These are phyloP conservation scores for Tephrocybe sp. DNA, from an alignment of 768 basidiomycete species.

Conservation along the genomic window DNA sequence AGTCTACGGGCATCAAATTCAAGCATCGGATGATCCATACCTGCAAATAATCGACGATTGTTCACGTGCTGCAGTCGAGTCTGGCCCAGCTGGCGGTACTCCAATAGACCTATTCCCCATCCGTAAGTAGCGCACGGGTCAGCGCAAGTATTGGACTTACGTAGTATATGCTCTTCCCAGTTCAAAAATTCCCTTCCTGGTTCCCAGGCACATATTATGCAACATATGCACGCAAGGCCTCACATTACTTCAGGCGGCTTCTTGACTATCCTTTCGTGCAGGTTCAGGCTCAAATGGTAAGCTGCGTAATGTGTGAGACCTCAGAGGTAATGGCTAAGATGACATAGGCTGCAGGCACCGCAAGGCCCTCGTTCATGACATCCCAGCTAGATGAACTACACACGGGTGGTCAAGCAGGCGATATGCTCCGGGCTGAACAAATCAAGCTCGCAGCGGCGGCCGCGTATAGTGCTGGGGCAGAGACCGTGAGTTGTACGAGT, in stretches of 20 bases:
- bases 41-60: slow-evolving; percentile 18
- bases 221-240: slow-evolving; percentile 1
- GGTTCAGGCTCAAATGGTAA: slow-evolving; percentile 13
- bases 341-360: neutral
- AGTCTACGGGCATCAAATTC: slow-evolving; percentile 23
- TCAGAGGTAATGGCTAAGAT: neutral
- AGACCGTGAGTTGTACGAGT: slow-evolving; percentile 26
- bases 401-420: neutral
- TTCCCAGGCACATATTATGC: slow-evolving; percentile 16
- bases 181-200: slow-evolving; percentile 12
- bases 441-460: slow-evolving; percentile 18
- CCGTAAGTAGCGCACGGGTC: slow-evolving; percentile 12
- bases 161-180: neutral
- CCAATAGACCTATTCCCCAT: slow-evolving; percentile 24
- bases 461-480: slow-evolving; percentile 27
- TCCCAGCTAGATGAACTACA: neutral
- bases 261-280: slow-evolving; percentile 7
- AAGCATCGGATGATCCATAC: slow-evolving; percentile 23
- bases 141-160: neutral
- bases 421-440: slow-evolving; percentile 1
- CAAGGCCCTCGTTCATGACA: neutral
- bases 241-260: neutral
- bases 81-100: slow-evolving; percentile 18
- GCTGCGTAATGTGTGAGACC: neutral
- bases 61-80: slow-evolving; percentile 1